Conservation (phyloP, 2,329 filamentous ascomycete species). For the Herpotrichia juniperi region DNA sequence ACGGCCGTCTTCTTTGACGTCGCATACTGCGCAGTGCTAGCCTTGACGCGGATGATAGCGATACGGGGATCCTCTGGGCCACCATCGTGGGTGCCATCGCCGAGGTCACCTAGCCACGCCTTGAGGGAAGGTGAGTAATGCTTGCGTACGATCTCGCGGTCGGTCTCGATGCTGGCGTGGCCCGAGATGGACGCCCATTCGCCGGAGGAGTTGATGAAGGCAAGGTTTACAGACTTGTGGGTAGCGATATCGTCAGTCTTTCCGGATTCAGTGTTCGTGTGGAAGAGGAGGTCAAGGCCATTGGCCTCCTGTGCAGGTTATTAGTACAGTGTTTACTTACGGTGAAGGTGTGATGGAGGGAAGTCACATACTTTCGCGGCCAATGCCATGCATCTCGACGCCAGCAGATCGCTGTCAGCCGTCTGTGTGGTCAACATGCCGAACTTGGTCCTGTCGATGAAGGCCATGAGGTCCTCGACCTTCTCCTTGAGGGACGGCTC, state of each 20-base stretch:
- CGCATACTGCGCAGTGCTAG: slow-evolving; percentile 74
- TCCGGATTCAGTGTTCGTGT: slow-evolving; percentile 88
- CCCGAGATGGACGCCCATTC: slow-evolving; percentile 91
- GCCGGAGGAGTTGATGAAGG: slow-evolving; percentile 76
- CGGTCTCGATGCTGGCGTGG: slow-evolving; percentile 70
- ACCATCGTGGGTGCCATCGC: slow-evolving; percentile 81
- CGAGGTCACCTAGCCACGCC: slow-evolving; percentile 83
- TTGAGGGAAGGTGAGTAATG: slow-evolving; percentile 73
- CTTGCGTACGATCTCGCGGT: slow-evolving; percentile 71
- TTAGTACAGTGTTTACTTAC: neutral
- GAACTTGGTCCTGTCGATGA: slow-evolving; percentile 77
- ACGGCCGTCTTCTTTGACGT: slow-evolving; percentile 67
- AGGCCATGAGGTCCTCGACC: slow-evolving; percentile 73
- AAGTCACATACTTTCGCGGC: slow-evolving; percentile 69
- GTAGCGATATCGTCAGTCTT: slow-evolving; percentile 81
- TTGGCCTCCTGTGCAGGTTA: slow-evolving; percentile 67
- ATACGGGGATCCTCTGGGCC: slow-evolving; percentile 82
- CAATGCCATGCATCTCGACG: slow-evolving; percentile 85
- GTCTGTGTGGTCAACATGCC: slow-evolving; percentile 87
- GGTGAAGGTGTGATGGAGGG: neutral
- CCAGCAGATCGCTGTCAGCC: slow-evolving; percentile 67
- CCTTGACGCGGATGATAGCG: slow-evolving; percentile 78
- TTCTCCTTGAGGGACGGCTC: slow-evolving; percentile 76
- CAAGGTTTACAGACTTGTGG: slow-evolving; percentile 78
- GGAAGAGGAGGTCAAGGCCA: slow-evolving; percentile 84